Conservation (phyloP, 2,329 filamentous ascomycete species). For the Aspergillus ochraceoroseus region DNA sequence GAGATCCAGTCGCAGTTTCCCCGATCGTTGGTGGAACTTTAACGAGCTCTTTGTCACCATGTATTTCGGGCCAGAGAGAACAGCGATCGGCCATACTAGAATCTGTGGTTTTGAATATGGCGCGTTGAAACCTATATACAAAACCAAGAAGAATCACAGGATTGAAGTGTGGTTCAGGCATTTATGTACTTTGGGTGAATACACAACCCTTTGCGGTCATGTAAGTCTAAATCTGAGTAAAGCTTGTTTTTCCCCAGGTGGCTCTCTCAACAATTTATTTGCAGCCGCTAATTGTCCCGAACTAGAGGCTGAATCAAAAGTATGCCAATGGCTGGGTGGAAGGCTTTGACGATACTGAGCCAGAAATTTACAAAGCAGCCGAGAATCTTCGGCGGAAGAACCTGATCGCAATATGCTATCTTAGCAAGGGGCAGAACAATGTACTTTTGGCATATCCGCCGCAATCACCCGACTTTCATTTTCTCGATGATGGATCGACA, state of each 20-base stretch:
- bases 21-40: conserved; percentile 20
- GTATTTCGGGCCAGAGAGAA: conserved; percentile 30
- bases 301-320: conserved; percentile 14
- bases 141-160: conserved; percentile 13
- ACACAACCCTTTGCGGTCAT: conserved; percentile 23
- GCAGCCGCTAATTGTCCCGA: not conserved
- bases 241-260: not conserved
- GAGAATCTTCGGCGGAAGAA: conserved; percentile 25
- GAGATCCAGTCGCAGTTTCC: not conserved
- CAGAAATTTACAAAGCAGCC: conserved; percentile 25
- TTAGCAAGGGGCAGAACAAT: conserved; percentile 10
- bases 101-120: conserved; percentile 27
- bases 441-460: conserved; percentile 32
- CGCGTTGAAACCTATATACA: conserved; percentile 15
- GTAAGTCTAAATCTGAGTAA: conserved; percentile 22
- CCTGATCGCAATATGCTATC: conserved; percentile 31
- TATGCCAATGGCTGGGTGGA: conserved; percentile 33
- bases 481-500: conserved; percentile 18
- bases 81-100: conserved; percentile 28
- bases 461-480: conserved; percentile 24
- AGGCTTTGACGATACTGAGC: conserved; percentile 32
- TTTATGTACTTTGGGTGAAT: conserved; percentile 28
- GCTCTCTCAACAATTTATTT: not conserved
- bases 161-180: conserved; percentile 35
- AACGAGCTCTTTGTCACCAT: conserved; percentile 29